Evolutionary conservation across 768 basidiomycete genomes (phyloP), one percentile per base, ranked within the genome.

Genomic region (Suillus bovinus): DNA sequence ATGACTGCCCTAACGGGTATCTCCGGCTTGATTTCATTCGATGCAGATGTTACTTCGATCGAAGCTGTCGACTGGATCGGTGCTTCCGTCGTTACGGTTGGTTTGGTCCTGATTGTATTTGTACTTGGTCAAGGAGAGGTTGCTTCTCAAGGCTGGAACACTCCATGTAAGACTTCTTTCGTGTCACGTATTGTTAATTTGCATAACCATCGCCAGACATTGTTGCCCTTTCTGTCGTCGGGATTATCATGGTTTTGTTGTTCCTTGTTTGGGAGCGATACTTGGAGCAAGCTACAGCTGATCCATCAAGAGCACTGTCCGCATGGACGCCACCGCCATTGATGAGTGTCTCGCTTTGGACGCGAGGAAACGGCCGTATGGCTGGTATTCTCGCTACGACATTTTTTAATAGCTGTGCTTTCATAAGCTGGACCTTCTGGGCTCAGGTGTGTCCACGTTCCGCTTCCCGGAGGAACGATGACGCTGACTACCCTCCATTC

Each of bases 61-160:
- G 79, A 80, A 58, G 61, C 56, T 0, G 80, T 94, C 0, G 93
- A 95, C 63, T 93, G 91, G 90, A 73, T 90, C 27, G 93, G 93
- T 2, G 89, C 88, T 0, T 72, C 81, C 17, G 71, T 94, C 20
- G 74, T 86, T 58, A 91, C 90, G 0, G 71, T 77, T 1, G 91
- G 89, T 0, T 76, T 94, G 34, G 83, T 89, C 1, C 74, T 94
- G 0, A 79, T 94, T 64, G 80, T 88, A 11, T 93, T 93, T 67
- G 86, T 87, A 0, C 81, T 95, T 5, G 85, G 87, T 53, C 84
- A 90, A 65, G 90, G 86, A 6, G 80, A 80, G 22, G 74, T 80
- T 20, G 88, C 85, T 5, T 78, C 82, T 0, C 53, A 84, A 5
- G 82, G 84, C 11, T 93, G 90, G 90, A 75, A 71, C 11, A 87